Evolutionary conservation across 306 rosid genomes (phyloP), one percentile per base, ranked within the genome.

Genomic region (Vigna unguiculata): DNA sequence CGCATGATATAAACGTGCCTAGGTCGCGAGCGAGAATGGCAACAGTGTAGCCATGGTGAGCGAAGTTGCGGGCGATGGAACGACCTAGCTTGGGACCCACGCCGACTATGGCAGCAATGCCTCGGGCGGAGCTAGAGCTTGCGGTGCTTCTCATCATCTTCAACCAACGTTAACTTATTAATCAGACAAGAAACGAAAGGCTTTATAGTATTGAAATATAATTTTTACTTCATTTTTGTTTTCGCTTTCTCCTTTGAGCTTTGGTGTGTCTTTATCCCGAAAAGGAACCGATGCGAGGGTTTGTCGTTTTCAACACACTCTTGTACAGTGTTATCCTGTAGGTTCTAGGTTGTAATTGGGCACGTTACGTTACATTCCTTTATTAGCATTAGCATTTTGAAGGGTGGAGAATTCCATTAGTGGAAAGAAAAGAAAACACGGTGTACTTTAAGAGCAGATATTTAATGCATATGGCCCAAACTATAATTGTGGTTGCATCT

Each of bases 1-100:
- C 7, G 1, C 1, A 36, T 36, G 41, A 36, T 7, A 7, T 38
- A 2, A 40, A 40, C 24, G 24, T 21, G 32, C 61, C 61, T 55
- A 55, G 34, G 36, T 55, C 62, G 4, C 36, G 62, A 55, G 62
- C 62, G 9, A 55, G 62, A 55, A 55, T 55, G 62, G 62, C 62
- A 22, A 55, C 36, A 16, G 62, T 55, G 62, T 55, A 55, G 32
- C 62, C 62, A 10, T 55, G 34, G 62, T 55, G 34, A 55, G 62
- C 34, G 36, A 55, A 55, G n/a, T 55, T 55, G 62, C 34, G 62
- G 62, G 62, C 62, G 4, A 55, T 22, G 62, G 64, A 58, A 6
- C 38, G 64, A 58, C 64, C 64, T 3, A 58, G 64, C 19, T 58
- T 58, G 17, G 64, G 64, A 3, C 64, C 64, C 15, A 58, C 64